These are phyloP conservation scores for Vickermania ingenoplastis DNA, from an alignment of 208 protist species.

Conservation along the genomic window DNA sequence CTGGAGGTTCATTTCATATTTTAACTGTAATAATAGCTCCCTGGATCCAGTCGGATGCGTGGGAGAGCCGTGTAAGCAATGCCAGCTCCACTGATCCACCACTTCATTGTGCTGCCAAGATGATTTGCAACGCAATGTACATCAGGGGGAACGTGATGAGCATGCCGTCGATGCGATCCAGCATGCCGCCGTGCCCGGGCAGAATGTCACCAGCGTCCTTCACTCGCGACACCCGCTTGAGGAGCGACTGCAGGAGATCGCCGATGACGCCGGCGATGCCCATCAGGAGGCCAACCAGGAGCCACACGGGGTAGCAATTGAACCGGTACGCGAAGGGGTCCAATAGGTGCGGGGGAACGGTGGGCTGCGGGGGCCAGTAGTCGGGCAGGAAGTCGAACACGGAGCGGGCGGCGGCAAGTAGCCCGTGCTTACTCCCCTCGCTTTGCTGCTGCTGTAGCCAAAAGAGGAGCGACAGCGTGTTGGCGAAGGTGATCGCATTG, in stretches of 20 bases:
- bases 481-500: slow-evolving; percentile 41
- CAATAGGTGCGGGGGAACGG: background rate
- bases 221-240: slow-evolving; percentile 76
- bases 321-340: too few relatives aligned
- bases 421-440: slow-evolving; percentile 7
- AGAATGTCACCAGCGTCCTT: slow-evolving; percentile 84
- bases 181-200: slow-evolving; percentile 82
- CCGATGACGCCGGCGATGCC: slow-evolving; percentile 70
- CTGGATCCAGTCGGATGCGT: too few relatives aligned
- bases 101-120: slow-evolving; percentile 7
- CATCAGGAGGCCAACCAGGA: slow-evolving; percentile 45
- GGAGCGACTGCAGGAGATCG: slow-evolving; percentile 80
- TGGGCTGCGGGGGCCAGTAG: background rate
- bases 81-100: too few relatives aligned
- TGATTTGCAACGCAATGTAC: slow-evolving; percentile 34
- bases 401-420: slow-evolving; percentile 11
- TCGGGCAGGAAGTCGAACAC: slow-evolving; percentile 14
- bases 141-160: slow-evolving; percentile 69
- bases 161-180: slow-evolving; percentile 85
- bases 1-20: too few relatives aligned
- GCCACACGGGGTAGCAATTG: slow-evolving; percentile 26
- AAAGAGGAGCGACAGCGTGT: slow-evolving; percentile 12
- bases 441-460: slow-evolving; percentile 5
- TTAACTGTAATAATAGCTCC: too few relatives aligned
- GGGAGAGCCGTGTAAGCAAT: too few relatives aligned